Base-by-base conservation (phyloP, 2,329 filamentous ascomycete genomes). In the Colletotrichum cuscutae region DNA sequence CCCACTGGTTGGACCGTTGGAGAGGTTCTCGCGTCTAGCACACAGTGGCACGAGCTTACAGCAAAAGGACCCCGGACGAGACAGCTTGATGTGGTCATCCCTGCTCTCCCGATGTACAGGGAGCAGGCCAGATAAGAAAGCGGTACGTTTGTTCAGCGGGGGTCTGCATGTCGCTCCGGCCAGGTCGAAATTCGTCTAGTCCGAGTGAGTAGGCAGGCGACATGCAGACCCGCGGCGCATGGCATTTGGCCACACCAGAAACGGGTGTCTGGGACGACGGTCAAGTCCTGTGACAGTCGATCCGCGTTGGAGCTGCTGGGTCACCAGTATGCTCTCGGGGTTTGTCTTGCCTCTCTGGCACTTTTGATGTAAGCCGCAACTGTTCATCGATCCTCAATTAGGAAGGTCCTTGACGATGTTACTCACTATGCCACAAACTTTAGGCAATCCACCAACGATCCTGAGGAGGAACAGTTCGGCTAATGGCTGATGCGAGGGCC, bases 361-460 rank as follows among this genome's bases (percentile, higher is more conserved):
- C 65, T n/a, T 72, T 63, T 57, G 54, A 53, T 57, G 57, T 72
- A 60, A 72, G 65, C 66, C 54, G 46, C 65, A 52, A 19, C 30
- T 28, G 60, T 52, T 42, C 46, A 56, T 65, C 60, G 26, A 65
- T 64, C 15, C 60, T 59, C 19, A 2, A 70, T 60, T 42, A 69
- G 60, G 70, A 61, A 60, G 60, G 65, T 70, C 59, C n/a, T 37
- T 37, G 2, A 24, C 32, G 56, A 6, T 42, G 35, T 42, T 42
- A 42, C 35, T n/a, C 5, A 7, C 15, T 11, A 12, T 24, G 15
- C 9, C 15, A 13, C 26, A 49, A n/a, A 54, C n/a, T 65, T 26
- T 49, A 35, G 46, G 53, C 26, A 26, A 13, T 12, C 32, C 22
- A 22, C 9, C 15, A 5, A 28, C 49, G 26, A 30, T 52, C 4